These are phyloP conservation scores for Ascochyta clinopodiicola DNA, from an alignment of 2,329 filamentous ascomycete species.

Conservation along the genomic window DNA sequence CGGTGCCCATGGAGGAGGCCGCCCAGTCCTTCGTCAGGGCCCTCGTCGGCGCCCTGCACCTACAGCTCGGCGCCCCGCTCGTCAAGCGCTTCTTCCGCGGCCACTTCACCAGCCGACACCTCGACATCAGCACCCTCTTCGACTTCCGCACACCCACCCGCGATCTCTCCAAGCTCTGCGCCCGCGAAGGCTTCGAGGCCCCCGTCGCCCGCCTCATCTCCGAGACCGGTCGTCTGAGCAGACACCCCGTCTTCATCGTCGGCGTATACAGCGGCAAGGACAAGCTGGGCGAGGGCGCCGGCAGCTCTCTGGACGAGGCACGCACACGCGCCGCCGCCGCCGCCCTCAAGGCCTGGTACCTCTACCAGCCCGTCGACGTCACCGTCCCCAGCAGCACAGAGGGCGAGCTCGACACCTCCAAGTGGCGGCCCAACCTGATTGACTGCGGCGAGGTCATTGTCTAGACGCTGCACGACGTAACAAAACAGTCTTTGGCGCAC, in stretches of 20 bases:
- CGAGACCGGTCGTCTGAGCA: slow-evolving; percentile 85
- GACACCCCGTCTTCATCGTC: slow-evolving; percentile 89
- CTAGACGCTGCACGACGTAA: slow-evolving; percentile 20
- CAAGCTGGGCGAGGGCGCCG: slow-evolving; percentile 90
- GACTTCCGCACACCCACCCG: slow-evolving; percentile 82
- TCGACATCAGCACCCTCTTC: slow-evolving; percentile 81
- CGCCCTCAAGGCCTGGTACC: slow-evolving; percentile 91
- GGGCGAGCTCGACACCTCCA: slow-evolving; percentile 42
- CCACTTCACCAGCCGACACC: slow-evolving; percentile 80
- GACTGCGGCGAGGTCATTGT: slow-evolving; percentile 64
- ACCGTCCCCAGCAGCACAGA: slow-evolving; percentile 60
- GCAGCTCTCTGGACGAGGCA: slow-evolving; percentile 77
- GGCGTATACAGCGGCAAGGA: slow-evolving; percentile 92
- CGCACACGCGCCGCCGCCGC: slow-evolving; percentile 81
- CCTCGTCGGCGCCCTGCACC: slow-evolving; percentile 81
- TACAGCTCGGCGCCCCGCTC: slow-evolving; percentile 80
- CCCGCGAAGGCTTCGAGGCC: slow-evolving; percentile 84
- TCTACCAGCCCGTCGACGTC: slow-evolving; percentile 77
- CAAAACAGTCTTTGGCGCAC: slow-evolving; percentile 29
- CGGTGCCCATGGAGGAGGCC: slow-evolving; percentile 61
- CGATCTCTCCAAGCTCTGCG: slow-evolving; percentile 83
- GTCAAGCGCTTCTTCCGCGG: slow-evolving; percentile 82
- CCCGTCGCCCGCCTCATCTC: slow-evolving; percentile 87
- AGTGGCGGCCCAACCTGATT: slow-evolving; percentile 63
- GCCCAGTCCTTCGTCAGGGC: slow-evolving; percentile 81